Evolutionary conservation across 176 grass and related monocot genomes (phyloP).

Genomic region (Leersia perrieri): DNA sequence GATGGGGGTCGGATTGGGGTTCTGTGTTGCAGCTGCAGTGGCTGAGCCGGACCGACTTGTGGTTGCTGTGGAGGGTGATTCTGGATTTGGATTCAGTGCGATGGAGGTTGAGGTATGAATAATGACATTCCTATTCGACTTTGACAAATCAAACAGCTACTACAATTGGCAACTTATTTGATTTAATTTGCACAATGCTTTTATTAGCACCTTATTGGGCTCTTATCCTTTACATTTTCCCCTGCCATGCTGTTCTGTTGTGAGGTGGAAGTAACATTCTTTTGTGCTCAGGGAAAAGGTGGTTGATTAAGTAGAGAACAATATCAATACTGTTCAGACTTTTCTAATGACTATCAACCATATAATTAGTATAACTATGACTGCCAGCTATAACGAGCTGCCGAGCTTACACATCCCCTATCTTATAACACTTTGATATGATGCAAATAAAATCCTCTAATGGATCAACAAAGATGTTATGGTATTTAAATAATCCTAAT

Average conservation of each 20-base stretch:
- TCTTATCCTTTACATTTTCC: neutral
- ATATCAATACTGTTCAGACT: neutral
- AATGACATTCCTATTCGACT: neutral
- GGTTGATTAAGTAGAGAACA: neutral
- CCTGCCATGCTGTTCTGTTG: neutral
- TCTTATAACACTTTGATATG: neutral
- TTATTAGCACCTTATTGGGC: neutral
- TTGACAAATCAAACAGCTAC: neutral
- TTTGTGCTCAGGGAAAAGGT: neutral
- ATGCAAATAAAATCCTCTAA: slow-evolving; percentile 2
- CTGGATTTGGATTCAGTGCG: slow-evolving; percentile 93
- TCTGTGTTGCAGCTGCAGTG: slow-evolving; percentile 83
- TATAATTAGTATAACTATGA: neutral
- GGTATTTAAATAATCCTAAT: neutral
- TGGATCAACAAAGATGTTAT: neutral
- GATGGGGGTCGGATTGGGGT: slow-evolving; percentile 92
- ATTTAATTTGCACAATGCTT: neutral
- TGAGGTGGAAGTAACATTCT: neutral
- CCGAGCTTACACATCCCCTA: neutral
- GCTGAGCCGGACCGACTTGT: slow-evolving; percentile 65
- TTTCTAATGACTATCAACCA: neutral
- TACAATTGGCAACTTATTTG: neutral
- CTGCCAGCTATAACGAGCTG: neutral
- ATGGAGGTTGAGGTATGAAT: slow-evolving; percentile 95
- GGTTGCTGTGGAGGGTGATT: slow-evolving; percentile 96